Evolutionary conservation across 2,329 filamentous ascomycete genomes (phyloP), one percentile per base, ranked within the genome.

Genomic region (Scedosporium apiospermum): DNA sequence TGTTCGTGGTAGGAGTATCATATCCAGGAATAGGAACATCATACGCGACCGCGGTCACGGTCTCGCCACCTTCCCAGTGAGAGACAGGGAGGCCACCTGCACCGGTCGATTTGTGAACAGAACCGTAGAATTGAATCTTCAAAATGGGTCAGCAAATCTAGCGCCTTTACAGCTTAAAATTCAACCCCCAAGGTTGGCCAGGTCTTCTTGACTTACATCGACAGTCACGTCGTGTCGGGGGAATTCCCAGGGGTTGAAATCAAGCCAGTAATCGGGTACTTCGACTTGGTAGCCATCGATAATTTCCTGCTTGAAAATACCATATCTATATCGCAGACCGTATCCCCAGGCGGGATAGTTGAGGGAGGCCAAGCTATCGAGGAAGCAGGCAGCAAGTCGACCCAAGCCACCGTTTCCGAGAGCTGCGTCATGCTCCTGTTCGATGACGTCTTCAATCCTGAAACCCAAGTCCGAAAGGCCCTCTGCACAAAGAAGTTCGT

Each of bases 281-380:
- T 99, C 95, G 66, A 99, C 92, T 76, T 99, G 95, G 74, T 97
- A 99, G 63, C 95, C 95, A 71, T 98, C 90, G 64, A 97, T 88
- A 69, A 99, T 98, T 79, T 98, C 95, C 79, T 99, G 95, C 80
- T 98, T 98, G 86, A 99, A 99, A 74, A 99, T 99, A 72, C 90
- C 90, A 73, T 98, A 98, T 74, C 92, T 84, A 80, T 99, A 99
- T 71, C 95, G 87, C 68, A 99, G 80, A 62, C 93, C 95, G 71
- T 99, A 99, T 42, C 95, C 95, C 95, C 95, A 99, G 21, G 95
- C 95, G 9, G 95, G 91, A 74, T 89, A 97, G 79, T 97, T 96
- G 69, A 99, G 82, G 10, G 92, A 93, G 26, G 95, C 95, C 72
- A 99, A 80, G 69, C 93, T 97, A 79, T 99, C 95, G 66, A 99